Base-by-base conservation (phyloP, 768 basidiomycete genomes). In the Boletus patriciae region DNA sequence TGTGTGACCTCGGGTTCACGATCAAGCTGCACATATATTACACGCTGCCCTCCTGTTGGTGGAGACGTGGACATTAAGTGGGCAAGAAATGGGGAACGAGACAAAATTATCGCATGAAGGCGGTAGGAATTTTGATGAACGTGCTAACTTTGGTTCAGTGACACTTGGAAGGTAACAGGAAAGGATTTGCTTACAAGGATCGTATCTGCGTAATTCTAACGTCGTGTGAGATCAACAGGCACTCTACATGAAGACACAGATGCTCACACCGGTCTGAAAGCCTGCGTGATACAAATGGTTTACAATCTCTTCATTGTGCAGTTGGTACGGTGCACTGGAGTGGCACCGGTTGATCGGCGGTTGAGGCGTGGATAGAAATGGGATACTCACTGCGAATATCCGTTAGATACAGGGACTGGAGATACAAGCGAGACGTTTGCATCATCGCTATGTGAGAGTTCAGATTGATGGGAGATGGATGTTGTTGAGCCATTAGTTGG, bases 41-140 rank as follows among this genome's bases (percentile, higher is more conserved):
- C 77, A 62, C 86, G 82, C 64, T 86, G 84, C 15, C 81, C 85
- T 57, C 79, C 78, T 37, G 78, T 75, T 72, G 84, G 85, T 25
- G 86, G 86, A 34, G 87, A 85, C 47, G 88, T 90, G 53, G 87
- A 88, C 87, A 96, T 91, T 62, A 92, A 79, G 70, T 93, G 91
- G 40, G 88, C 90, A 66, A 95, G 83, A 74, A 85, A 90, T 37
- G 94, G 92, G 33, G 92, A 94, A 51, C 88, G 87, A 58, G 92
- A 90, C 59, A 95, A 79, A 62, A 94, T 87, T 72, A 95, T 88
- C 60, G 87, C 84, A 75, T 94, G 90, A 36, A 92, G 82, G 52
- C 84, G 83, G 72, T 91, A 92, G 58, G 79, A 77, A 72, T 83
- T 83, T 78, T 87, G 83, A 67, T 85, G 83, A 54, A 88, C 84